Evolutionary conservation across 345 rosid genomes (phyloP).

Genomic region (Combretum micranthum): DNA sequence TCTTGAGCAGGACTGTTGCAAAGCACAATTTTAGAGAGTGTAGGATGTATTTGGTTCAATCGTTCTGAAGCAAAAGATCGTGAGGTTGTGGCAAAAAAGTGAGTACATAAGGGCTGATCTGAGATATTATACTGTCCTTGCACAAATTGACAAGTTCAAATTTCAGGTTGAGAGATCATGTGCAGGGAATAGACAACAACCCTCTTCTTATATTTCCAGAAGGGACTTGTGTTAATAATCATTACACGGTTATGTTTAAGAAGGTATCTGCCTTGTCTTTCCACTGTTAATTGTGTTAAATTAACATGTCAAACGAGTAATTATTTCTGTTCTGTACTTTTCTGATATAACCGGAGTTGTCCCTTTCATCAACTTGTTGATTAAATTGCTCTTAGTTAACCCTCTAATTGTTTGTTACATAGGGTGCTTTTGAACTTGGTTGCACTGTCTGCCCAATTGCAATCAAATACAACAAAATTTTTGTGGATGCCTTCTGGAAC

Average conservation of each 20-base stretch:
- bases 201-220: slow-evolving; percentile 99
- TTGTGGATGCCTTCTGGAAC: slow-evolving; percentile 99
- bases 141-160: slow-evolving; percentile 12
- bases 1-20: slow-evolving; percentile 66
- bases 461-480: slow-evolving; percentile 93
- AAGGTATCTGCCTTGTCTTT: slow-evolving; percentile 40
- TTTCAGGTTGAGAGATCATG: slow-evolving; percentile 89
- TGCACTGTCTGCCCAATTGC: slow-evolving; percentile 95
- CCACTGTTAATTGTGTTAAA: background rate
- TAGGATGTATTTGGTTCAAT: slow-evolving; percentile 97
- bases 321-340: too few species aligned
- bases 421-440: slow-evolving; percentile 98
- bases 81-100: slow-evolving; percentile 92
- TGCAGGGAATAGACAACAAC: slow-evolving; percentile 78
- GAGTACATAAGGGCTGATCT: slow-evolving; percentile 17
- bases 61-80: slow-evolving; percentile 96
- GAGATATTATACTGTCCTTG: slow-evolving; percentile 6
- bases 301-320: too few species aligned
- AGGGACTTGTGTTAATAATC: slow-evolving; percentile 95
- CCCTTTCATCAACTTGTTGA: background rate
- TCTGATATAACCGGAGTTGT: too few species aligned
- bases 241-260: slow-evolving; percentile 97
- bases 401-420: slow-evolving; percentile 18
- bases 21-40: slow-evolving; percentile 92
- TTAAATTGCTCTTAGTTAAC: slow-evolving; percentile 11